Base-by-base conservation (phyloP, 257 asterid genomes). In the Nyctanthes arbortristis region DNA sequence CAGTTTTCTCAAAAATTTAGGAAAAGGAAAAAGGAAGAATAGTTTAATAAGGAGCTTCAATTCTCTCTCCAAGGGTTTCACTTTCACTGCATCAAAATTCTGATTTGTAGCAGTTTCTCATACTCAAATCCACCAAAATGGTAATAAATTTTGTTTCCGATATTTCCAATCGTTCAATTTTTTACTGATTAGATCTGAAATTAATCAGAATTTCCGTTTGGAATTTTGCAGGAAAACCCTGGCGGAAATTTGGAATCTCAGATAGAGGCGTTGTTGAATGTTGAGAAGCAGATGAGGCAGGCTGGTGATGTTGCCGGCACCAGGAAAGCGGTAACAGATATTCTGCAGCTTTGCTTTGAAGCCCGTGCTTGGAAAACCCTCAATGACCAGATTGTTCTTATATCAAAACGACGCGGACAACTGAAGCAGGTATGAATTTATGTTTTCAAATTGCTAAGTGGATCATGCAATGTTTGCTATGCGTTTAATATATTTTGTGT, bases 321-420 rank as follows among this genome's bases (percentile, higher is more conserved):
- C 22, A 79, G 95, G 5, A 88, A 88, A 80, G 96, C 99, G 7
- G 99, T 75, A 61, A 91, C 87, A 0, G 97, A 94, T 58, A 91
- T 94, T 77, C 75, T 94, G 68, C 88, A 81, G 75, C 97, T 94
- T 58, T 91, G 99, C 82, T 80, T 91, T n/a, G 96, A 91, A n/a
- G 93, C 95, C 58, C 90, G 95, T 45, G 86, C 89, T 47, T 94
- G 99, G 99, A 83, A 76, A 54, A 88, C 82, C n/a, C 89, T 94
- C 39, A 87, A 87, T 36, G 99, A 94, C 18, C 99, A 94, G 85
- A 94, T 94, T 76, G 70, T 89, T 73, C 86, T 91, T 16, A 66
- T 91, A 22, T 94, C 97, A 61, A 94, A 94, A 80, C 94, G 99
- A 65, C 96, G 96, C 35, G 99, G 99, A 10, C 97, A 94, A 85